phyloP scores from a whole-genome alignment of 306 rosid species.

The Luffa aegyptiaca region DNA sequence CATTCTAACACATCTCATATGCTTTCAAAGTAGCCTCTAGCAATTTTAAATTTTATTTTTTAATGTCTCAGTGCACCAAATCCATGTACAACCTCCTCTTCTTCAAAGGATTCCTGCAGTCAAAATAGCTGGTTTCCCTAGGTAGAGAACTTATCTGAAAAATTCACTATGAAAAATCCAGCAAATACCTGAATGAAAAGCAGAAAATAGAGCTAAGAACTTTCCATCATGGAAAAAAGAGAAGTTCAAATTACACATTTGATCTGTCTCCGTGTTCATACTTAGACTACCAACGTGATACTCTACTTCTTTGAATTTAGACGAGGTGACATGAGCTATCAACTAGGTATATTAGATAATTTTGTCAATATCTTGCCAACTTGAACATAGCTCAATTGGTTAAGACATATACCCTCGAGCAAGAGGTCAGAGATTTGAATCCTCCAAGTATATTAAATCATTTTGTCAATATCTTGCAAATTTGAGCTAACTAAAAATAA shows the following conservation, averaged over 20 bases:
- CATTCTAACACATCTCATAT: neutral
- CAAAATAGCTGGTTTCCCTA: slow-evolving; percentile 14
- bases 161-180: slow-evolving; percentile 58
- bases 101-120: neutral
- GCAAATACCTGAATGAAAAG: slow-evolving; percentile 45
- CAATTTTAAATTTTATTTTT: neutral
- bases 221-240: neutral
- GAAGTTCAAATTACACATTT: neutral
- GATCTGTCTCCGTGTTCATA: neutral
- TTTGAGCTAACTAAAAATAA: neutral
- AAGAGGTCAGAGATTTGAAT: too few relatives aligned
- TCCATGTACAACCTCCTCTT: neutral
- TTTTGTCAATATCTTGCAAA: neutral
- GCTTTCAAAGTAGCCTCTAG: neutral
- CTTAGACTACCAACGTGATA: neutral
- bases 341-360: neutral
- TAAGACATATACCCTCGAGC: too few relatives aligned
- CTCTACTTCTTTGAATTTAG: neutral
- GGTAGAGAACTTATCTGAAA: slow-evolving; percentile 36
- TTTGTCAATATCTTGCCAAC: neutral
- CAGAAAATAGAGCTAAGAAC: neutral
- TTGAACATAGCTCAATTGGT: too few relatives aligned
- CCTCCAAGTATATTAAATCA: neutral
- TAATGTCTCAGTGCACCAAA: neutral
- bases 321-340: neutral